Conservation (phyloP, 1,284 basidiomycete species). For the Microstroma glucosiphilum region DNA sequence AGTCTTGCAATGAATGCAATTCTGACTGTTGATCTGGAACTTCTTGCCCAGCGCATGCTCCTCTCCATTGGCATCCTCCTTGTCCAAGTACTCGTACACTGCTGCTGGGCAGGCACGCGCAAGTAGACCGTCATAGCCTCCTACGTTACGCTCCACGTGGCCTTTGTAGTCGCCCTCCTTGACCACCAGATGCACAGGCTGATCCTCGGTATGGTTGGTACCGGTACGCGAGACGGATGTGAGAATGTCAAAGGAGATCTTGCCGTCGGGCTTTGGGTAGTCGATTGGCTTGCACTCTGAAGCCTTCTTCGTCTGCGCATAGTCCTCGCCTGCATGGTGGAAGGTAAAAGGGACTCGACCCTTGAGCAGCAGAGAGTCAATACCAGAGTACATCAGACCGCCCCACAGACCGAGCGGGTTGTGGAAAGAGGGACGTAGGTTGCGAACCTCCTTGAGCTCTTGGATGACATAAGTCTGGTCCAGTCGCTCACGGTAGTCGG, state of each 20-base stretch:
- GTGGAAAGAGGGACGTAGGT: constrained; percentile 85
- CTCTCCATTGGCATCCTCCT: constrained; percentile 58
- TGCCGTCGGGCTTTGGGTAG: constrained; percentile 83
- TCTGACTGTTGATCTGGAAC: constrained; percentile 73
- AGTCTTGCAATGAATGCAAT: constrained; percentile 51
- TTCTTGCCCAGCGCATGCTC: constrained; percentile 64
- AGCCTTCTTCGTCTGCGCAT: constrained; percentile 53
- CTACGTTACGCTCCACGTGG: constrained; percentile 64
- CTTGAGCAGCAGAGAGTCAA: constrained; percentile 78
- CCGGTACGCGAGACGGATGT: constrained; percentile 85
- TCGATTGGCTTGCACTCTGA: constrained; percentile 69
- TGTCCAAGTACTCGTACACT: constrained; percentile 89
- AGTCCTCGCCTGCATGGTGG: constrained; percentile 64
- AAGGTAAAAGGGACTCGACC: constrained; percentile 92
- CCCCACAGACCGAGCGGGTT: constrained; percentile 78
- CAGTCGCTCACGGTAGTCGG: constrained; percentile 67
- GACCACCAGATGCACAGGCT: constrained; percentile 73
- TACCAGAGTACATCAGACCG: constrained; percentile 80
- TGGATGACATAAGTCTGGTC: constrained; percentile 78
- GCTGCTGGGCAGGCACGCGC: constrained; percentile 87
- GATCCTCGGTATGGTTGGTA: constrained; percentile 94
- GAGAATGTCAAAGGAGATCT: constrained; percentile 87
- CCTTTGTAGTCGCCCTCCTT: constrained; percentile 56
- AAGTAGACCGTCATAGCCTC: constrained; percentile 74
- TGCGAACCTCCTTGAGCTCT: constrained; percentile 86